Conservation (phyloP, 331 rosid species). For the Malus hybrid region DNA sequence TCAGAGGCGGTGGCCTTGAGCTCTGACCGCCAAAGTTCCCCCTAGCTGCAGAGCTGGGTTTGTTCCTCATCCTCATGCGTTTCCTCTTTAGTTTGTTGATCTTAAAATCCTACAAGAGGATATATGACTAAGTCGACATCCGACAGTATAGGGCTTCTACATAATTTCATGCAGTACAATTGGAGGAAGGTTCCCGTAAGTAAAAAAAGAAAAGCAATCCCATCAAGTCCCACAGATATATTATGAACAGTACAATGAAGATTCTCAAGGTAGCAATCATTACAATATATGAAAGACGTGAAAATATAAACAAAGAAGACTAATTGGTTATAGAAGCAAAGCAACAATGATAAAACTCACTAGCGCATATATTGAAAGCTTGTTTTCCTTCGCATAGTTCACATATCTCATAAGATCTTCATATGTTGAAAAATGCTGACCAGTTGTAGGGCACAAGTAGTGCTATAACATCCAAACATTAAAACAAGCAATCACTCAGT, state of each 20-base stretch:
- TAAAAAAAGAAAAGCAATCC: background rate
- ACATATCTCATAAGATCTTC: constrained; percentile 2
- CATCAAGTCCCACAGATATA: background rate
- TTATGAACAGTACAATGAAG: background rate
- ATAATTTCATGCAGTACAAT: background rate
- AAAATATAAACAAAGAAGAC: background rate
- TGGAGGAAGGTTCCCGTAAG: background rate
- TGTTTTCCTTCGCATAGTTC: background rate
- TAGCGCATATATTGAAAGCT: background rate
- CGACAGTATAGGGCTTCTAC: background rate
- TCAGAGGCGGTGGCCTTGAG: background rate
- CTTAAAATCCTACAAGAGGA: background rate
- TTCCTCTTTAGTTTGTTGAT: background rate
- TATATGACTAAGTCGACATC: background rate
- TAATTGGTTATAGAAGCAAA: background rate
- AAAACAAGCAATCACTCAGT: background rate
- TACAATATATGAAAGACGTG: background rate
- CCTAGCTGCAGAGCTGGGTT: background rate
- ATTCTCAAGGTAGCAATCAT: background rate
- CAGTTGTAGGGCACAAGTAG: constrained; percentile 4
- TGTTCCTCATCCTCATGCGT: background rate
- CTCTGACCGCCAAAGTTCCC: background rate
- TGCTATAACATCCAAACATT: background rate
- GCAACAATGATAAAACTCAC: background rate
- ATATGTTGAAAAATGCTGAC: background rate